A percentile compares a stretch with the other conserved stretches of the same genome.
Evolutionary conservation across 1,139 yeast genomes (phyloP).

Genomic region (Meyerozyma elateridarum): DNA sequence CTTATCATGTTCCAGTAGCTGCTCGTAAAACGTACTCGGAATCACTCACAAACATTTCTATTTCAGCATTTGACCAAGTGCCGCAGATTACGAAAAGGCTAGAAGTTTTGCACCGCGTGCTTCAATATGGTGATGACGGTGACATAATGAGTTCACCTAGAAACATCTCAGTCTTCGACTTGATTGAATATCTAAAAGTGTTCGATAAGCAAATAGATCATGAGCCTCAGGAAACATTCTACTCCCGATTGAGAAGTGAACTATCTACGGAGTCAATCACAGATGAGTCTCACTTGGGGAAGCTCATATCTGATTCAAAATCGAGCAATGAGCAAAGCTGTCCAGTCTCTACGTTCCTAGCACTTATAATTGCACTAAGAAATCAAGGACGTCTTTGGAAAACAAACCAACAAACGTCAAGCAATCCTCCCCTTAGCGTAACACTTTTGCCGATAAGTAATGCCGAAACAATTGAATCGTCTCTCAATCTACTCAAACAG

Average conservation of each 20-base stretch:
- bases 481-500: slow-evolving; percentile 27
- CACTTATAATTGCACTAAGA: slow-evolving; percentile 41
- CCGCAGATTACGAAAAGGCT: slow-evolving; percentile 35
- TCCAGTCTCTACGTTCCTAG: slow-evolving; percentile 32
- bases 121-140: slow-evolving; percentile 46
- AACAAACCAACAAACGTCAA: slow-evolving; percentile 24
- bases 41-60: slow-evolving; percentile 26
- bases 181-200: slow-evolving; percentile 31
- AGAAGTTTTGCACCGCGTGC: slow-evolving; percentile 48
- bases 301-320: slow-evolving; percentile 9
- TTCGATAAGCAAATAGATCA: background rate
- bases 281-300: slow-evolving; percentile 12
- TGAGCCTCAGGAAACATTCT: background rate
- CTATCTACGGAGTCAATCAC: background rate
- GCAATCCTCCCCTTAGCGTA: slow-evolving; percentile 41
- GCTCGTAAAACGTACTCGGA: slow-evolving; percentile 31
- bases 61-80: slow-evolving; percentile 17
- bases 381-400: slow-evolving; percentile 47
- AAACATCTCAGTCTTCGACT: slow-evolving; percentile 46
- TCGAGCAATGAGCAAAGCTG: slow-evolving; percentile 12
- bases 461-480: slow-evolving; percentile 22
- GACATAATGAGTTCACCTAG: slow-evolving; percentile 36
- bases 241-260: background rate
- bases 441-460: slow-evolving; percentile 43
- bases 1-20: slow-evolving; percentile 31